Conservation (phyloP, 352 stramenopile species). For the Pythium coloratum region DNA sequence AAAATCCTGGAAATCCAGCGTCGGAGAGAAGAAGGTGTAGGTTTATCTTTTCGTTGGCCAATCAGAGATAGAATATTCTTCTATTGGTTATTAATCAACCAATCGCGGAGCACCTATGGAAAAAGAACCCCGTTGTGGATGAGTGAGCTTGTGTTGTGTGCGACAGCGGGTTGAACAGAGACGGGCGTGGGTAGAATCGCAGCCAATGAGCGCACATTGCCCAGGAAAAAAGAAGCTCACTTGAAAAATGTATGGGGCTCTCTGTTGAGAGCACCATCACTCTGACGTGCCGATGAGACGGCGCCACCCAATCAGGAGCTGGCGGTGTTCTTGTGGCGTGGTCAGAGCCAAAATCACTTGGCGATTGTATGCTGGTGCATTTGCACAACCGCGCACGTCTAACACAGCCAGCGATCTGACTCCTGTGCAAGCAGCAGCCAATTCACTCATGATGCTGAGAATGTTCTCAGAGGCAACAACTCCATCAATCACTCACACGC, state of each 20-base stretch:
- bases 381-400: too few relatives aligned
- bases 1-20: constrained; percentile 2
- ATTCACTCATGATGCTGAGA: not conserved
- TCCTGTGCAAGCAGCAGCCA: not conserved
- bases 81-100: not conserved
- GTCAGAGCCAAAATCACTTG: not conserved
- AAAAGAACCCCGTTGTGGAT: not conserved
- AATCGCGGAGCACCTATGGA: not conserved
- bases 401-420: not conserved
- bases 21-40: not conserved
- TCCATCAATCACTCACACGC: not conserved
- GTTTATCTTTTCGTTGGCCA: not conserved
- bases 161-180: not conserved
- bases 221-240: not conserved
- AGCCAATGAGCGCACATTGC: not conserved
- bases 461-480: not conserved
- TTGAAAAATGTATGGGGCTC: not conserved
- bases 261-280: not conserved
- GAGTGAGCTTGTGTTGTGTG: not conserved
- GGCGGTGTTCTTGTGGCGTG: not conserved
- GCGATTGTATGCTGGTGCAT: not conserved
- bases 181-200: not conserved
- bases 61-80: not conserved
- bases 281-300: not conserved
- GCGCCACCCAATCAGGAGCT: not conserved